Base-by-base conservation (phyloP, 2,329 filamentous ascomycete genomes). In the Orbilia oligospora region DNA sequence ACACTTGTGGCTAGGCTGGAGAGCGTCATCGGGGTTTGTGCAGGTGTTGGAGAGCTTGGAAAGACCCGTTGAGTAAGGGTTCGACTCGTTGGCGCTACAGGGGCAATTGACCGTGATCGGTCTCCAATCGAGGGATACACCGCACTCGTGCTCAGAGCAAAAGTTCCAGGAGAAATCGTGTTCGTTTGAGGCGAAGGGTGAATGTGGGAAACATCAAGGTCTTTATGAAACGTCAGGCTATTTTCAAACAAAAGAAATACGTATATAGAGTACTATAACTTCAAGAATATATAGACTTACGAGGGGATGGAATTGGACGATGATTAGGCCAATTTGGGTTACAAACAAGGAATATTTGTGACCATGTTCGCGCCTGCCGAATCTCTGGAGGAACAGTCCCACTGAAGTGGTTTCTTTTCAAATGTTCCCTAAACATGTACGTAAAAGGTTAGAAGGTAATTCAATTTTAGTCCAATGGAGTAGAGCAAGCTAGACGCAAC, bases 361-460 rank as follows among this genome's bases (percentile, higher is more conserved):
- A 36, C 67, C 67, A 70, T 24, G 67, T 63, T 33, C 53, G 38
- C 20, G 53, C 53, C 16, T 24, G 56, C 1, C 30, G 8, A 5
- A 70, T 22, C 9, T 16, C 4, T 6, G 12, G 5, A 9, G 67
- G 67, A 9, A 63, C 22, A n/a, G 8, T 22, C 2, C 67, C 67
- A 48, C 33, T 5, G 16, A 27, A 70, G 22, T 70, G 67, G 14
- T 61, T 63, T 53, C 67, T 38, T 27, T 70, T 70, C n/a, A 70
- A 22, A 38, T 70, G 67, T 27, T 70, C 67, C 24, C 67, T 70
- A 70, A 14, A 9, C 2, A 30, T 18, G 2, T 18, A 46, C n/a
- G n/a, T 30, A 46, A 20, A 8, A 18, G 2, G 2, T 46, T 18
- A 41, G 38, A 41, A 16, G 14, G 12, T 41, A 16, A 5, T 16